These are phyloP conservation scores for Penicillium occitanis DNA, from an alignment of 2,329 filamentous ascomycete species.

Conservation along the genomic window DNA sequence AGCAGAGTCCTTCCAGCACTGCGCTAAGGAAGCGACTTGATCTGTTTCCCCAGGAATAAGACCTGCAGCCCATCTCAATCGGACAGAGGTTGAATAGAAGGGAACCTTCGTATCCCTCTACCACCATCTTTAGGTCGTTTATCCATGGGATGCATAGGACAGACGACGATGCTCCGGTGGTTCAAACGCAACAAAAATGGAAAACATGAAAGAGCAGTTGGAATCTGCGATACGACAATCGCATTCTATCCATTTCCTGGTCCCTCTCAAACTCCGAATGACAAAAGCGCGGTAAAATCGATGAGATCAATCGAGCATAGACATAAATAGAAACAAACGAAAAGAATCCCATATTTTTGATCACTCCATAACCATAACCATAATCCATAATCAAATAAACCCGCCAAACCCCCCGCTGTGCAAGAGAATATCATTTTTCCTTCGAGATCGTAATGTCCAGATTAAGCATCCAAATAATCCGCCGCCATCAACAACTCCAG, in stretches of 20 bases:
- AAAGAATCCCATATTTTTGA: neutral
- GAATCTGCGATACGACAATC: neutral
- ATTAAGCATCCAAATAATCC: slow-evolving; percentile 60
- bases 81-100: slow-evolving; percentile 29
- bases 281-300: neutral
- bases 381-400: neutral
- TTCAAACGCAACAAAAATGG: neutral
- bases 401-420: neutral
- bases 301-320: neutral
- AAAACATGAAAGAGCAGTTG: neutral
- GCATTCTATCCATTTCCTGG: neutral
- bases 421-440: neutral
- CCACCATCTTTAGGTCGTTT: slow-evolving; percentile 53
- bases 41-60: slow-evolving; percentile 34
- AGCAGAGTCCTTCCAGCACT: neutral
- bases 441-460: neutral
- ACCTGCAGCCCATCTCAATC: slow-evolving; percentile 26
- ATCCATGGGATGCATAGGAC: slow-evolving; percentile 33
- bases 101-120: slow-evolving; percentile 34
- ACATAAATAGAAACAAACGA: slow-evolving; percentile 1
- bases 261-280: neutral
- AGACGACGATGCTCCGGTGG: slow-evolving; percentile 38
- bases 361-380: neutral
- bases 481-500: slow-evolving; percentile 66
- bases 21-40: neutral